phyloP scores from a whole-genome alignment of 176 grass and related monocot genomes.

The Raddia guianensis region DNA sequence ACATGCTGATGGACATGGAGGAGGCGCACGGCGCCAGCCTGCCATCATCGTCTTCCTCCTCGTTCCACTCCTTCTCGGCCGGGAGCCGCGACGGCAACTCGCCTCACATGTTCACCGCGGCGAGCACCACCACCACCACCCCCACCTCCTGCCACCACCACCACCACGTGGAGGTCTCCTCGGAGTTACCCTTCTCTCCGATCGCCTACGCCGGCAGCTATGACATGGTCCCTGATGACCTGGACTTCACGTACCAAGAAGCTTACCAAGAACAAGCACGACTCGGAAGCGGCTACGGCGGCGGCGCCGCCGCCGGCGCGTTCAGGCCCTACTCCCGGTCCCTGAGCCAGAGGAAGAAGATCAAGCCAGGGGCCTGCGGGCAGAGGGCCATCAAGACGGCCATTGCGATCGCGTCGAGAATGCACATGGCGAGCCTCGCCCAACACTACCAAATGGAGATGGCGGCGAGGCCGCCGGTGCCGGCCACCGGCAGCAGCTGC shows the following conservation, averaged over 20 bases:
- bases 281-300: background rate
- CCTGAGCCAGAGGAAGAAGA: conserved; percentile 31
- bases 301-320: background rate
- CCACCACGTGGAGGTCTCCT: conserved; percentile 7
- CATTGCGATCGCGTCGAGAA: background rate
- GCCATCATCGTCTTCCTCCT: background rate
- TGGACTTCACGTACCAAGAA: background rate
- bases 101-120: background rate
- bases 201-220: background rate
- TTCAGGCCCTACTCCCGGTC: conserved; percentile 22
- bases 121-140: background rate
- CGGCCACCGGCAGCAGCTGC: background rate
- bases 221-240: background rate
- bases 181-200: background rate
- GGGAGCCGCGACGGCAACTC: background rate
- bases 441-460: conserved; percentile 10
- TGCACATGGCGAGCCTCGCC: conserved; percentile 29
- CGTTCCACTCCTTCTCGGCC: conserved; percentile 7
- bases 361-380: background rate
- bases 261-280: background rate
- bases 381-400: conserved; percentile 35
- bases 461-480: background rate
- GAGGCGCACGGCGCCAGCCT: background rate
- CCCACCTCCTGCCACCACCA: background rate
- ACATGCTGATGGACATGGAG: conserved; percentile 32